Evolutionary conservation across 306 rosid species (phyloP).

Genomic region (Biancaea sappan): DNA sequence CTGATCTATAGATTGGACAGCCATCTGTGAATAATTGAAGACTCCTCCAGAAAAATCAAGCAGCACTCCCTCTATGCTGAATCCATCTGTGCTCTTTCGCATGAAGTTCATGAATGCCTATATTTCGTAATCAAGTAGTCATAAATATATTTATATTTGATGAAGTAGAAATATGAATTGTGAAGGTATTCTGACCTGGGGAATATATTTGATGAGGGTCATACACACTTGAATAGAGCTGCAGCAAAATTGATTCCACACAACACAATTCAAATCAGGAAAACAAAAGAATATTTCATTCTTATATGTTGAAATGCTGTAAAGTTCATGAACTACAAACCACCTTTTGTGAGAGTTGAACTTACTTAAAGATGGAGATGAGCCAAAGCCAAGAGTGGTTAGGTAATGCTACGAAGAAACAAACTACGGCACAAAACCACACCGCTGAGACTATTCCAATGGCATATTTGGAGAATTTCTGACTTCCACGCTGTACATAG

Average conservation of each 20-base stretch:
- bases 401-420: slow-evolving; percentile 47
- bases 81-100: slow-evolving; percentile 77
- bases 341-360: background rate
- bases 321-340: background rate
- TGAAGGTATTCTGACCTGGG: slow-evolving; percentile 71
- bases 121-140: no score
- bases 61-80: slow-evolving; percentile 67
- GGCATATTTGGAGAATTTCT: slow-evolving; percentile 33
- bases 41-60: slow-evolving; percentile 76
- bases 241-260: slow-evolving; percentile 32
- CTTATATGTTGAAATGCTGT: no score
- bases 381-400: slow-evolving; percentile 47
- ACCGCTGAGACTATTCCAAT: slow-evolving; percentile 23
- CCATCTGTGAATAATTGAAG: slow-evolving; percentile 70
- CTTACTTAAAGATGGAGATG: slow-evolving; percentile 49
- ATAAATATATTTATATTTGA: no score
- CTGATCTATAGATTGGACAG: slow-evolving; percentile 78
- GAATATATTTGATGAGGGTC: slow-evolving; percentile 78
- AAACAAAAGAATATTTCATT: no score
- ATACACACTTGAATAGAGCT: slow-evolving; percentile 73
- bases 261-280: no score
- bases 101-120: slow-evolving; percentile 73
- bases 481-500: slow-evolving; percentile 37
- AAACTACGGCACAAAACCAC: slow-evolving; percentile 33
- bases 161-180: background rate